These are phyloP conservation scores for Ulota crispa DNA, from an alignment of 225 moss, liverwort and hornwort genomes.

Conservation along the genomic window DNA sequence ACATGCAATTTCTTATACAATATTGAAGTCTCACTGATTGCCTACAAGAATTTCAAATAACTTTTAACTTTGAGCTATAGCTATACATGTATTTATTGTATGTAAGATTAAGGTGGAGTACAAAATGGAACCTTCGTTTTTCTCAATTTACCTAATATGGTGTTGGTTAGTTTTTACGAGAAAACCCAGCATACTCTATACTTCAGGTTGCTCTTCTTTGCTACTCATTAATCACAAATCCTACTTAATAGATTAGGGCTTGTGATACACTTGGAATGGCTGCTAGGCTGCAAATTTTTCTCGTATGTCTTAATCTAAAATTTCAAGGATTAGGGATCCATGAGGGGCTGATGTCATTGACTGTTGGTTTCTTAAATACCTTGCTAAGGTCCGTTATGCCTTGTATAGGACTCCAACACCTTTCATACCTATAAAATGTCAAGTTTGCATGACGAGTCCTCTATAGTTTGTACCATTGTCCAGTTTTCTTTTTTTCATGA, in stretches of 20 bases:
- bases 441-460: not conserved
- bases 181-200: not conserved
- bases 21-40: no score
- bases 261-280: not conserved
- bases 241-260: no score
- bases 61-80: no score
- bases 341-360: not conserved
- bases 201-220: not conserved
- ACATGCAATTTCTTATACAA: no score
- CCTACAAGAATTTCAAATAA: no score
- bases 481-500: not conserved
- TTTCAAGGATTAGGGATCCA: not conserved
- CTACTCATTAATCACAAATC: no score
- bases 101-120: no score
- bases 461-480: not conserved
- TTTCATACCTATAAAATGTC: not conserved
- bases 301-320: not conserved
- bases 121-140: no score
- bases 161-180: not conserved
- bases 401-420: not conserved
- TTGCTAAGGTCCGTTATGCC: not conserved
- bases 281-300: not conserved
- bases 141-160: no score
- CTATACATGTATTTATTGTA: no score
- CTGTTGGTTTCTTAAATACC: not conserved